Evolutionary conservation across 352 stramenopile species (phyloP), one percentile per base, ranked within the genome.

Genomic region (Globisporangium rhizosaccharum): DNA sequence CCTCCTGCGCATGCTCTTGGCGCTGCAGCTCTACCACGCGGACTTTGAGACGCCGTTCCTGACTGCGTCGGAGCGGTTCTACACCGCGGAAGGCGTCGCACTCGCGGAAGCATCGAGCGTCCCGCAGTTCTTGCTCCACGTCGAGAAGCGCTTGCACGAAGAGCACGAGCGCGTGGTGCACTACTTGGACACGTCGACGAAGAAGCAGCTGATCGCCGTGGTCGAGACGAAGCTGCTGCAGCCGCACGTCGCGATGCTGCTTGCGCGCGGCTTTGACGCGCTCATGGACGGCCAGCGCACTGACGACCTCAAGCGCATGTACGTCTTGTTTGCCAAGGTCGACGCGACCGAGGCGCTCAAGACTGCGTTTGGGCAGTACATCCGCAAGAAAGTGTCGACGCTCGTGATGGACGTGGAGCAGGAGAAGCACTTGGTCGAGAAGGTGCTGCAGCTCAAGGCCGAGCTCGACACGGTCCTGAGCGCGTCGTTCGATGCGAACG

Each of bases 361-460:
- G 55, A 73, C 65, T 4, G 76, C 79, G 14, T 92, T 89, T 26
- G 73, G 71, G 25, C 76, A 68, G 49, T 87, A 92, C 60, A 93
- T 95, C 36, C 73, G 78, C 52, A 90, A 88, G 56, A 84, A 85
- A 58, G 82, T 91, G 23, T 82, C 79, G 10, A 70, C 76, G 10
- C 59, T 95, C 4, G 82, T 95, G 11, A 84, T 87, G 72, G 78
- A 91, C 59, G 69, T 85, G 23, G 73, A 90, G 39, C 77, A 93
- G 52, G 91, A 97, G 39, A 96, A 96, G 65, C 74, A 79, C 25
- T 84, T 97, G 66, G 87, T 98, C n/a, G 82, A 93, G 9, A 92
- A 92, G 51, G 57, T 98, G 15, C 78, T 98, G 25, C 72, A 87
- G 55, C 76, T 97, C 46, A 93, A 96, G 67, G 59, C 74, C 0